Base-by-base conservation (phyloP, 148 eudicot genomes). In the Heliamphora exappendiculata region DNA sequence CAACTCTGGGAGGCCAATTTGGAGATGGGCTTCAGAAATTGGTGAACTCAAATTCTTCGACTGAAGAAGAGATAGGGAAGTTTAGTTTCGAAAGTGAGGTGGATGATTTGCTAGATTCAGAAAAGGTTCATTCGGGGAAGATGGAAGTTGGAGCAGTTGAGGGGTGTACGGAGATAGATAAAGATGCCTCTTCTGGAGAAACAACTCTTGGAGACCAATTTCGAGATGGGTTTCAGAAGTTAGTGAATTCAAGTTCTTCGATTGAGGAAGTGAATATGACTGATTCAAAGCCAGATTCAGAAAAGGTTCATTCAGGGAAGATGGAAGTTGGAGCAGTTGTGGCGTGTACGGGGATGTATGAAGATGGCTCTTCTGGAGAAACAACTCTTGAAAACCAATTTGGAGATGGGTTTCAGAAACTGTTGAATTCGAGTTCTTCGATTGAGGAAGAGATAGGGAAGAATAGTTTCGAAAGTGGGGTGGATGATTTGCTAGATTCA, bases 391-490 rank as follows among this genome's bases (percentile, higher is more conserved):
- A n/a, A n/a, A n/a, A n/a, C n/a, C n/a, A 39, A 16, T 5, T 62
- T 34, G 65, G 74, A 34, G 77, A 72, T 78, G 69, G 77, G 55
- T 75, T 55, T 64, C 79, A 42, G 76, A 57, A 34, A 72, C 67
- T 70, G 14, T 80, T 75, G 26, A 76, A 78, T 44, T 31, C 71
- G 49, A 84, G 37, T 68, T 34, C 78, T 26, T 84, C 81, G 44
- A 78, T 86, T 74, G 90, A 87, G 71, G 86, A 90, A 75, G 86
- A 78, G 44, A 67, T 89, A 45, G 89, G 84, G 75, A 89, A 88
- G 75, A 86, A 86, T 72, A 85, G 85, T n/a, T n/a, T n/a, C n/a
- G n/a, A n/a, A n/a, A n/a, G n/a, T n/a, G n/a, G n/a, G n/a, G n/a
- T n/a, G n/a, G n/a, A n/a, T n/a, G n/a, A n/a, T n/a, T n/a, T n/a